These are phyloP conservation scores for Tricholoma flavovirens DNA, from an alignment of 768 basidiomycete species.

Conservation along the genomic window DNA sequence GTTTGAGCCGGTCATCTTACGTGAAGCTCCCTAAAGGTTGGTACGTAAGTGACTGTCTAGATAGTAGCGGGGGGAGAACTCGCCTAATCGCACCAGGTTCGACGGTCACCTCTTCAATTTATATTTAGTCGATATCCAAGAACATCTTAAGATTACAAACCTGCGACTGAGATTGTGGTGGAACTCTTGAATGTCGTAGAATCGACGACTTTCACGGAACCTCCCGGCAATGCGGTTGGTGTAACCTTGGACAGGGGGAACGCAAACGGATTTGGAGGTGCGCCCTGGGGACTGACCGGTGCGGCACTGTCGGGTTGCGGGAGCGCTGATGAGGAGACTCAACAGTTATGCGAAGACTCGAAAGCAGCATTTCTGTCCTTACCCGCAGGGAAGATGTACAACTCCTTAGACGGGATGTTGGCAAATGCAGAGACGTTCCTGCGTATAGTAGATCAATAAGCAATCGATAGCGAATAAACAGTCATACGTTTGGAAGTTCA, in stretches of 20 bases:
- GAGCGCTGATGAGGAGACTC: constrained; percentile 19
- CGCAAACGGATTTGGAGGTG: constrained; percentile 38
- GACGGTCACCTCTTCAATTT: constrained; percentile 47
- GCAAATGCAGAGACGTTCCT: constrained; percentile 33
- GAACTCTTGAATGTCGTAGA: constrained; percentile 46
- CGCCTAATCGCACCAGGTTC: constrained; percentile 52
- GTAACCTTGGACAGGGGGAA: constrained; percentile 42
- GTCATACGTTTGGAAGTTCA: constrained; percentile 41
- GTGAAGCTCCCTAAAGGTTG: constrained; percentile 44
- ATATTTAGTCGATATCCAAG: not conserved
- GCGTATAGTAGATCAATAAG: not conserved
- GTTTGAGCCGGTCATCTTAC: constrained; percentile 23
- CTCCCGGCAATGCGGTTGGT: constrained; percentile 39
- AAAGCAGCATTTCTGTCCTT: not conserved
- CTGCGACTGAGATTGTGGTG: constrained; percentile 45
- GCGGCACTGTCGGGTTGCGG: constrained; percentile 29
- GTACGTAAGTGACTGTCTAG: not conserved
- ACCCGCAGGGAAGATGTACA: constrained; percentile 51
- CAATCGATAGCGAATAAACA: not conserved
- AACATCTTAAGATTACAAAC: constrained; percentile 4
- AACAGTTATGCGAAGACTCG: not conserved
- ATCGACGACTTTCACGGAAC: constrained; percentile 47
- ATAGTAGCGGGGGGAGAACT: constrained; percentile 1
- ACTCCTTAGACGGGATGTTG: constrained; percentile 38
- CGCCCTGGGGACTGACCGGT: constrained; percentile 39